A percentile compares a stretch with the other conserved stretches of the same genome.
Conservation (phyloP, 2,329 filamentous ascomycete genomes). For the Pyricularia pennisetigena region DNA sequence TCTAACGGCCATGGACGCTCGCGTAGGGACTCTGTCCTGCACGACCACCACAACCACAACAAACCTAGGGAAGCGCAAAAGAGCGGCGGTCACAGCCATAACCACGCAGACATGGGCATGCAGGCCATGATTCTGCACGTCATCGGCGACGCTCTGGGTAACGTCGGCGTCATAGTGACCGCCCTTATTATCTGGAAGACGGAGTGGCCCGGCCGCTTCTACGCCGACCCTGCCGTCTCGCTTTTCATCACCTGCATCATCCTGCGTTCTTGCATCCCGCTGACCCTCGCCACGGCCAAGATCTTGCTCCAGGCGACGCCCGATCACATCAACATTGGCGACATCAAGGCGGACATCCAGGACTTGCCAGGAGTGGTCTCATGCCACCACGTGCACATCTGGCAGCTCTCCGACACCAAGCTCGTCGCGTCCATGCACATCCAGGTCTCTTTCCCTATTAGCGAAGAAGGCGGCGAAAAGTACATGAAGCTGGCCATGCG, state of each 20-base stretch:
- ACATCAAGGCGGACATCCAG: conserved; percentile 88
- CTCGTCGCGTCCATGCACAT: conserved; percentile 89
- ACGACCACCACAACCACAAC: conserved; percentile 62
- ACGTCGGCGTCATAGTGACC: conserved; percentile 75
- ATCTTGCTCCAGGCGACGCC: conserved; percentile 93
- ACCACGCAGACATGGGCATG: conserved; percentile 90
- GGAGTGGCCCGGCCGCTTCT: conserved; percentile 69
- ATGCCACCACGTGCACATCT: conserved; percentile 94
- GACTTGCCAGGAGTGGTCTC: conserved; percentile 74
- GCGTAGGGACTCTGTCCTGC: conserved; percentile 43
- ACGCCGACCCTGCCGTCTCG: conserved; percentile 86
- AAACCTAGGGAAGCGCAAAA: conserved; percentile 69
- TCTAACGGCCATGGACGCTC: conserved; percentile 13
- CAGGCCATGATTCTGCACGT: conserved; percentile 69
- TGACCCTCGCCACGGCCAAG: conserved; percentile 70
- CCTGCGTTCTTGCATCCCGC: conserved; percentile 63
- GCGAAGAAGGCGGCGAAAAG: conserved; percentile 63
- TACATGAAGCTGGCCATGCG: conserved; percentile 88
- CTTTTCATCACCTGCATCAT: conserved; percentile 84
- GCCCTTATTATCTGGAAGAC: conserved; percentile 89
- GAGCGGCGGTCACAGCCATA: conserved; percentile 61
- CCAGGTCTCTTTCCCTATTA: conserved; percentile 82
- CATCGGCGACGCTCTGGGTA: conserved; percentile 76
- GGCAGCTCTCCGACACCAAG: conserved; percentile 94
- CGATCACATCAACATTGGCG: conserved; percentile 74